These are phyloP conservation scores for Pseudogymnoascus sp. DNA, from an alignment of 2,329 filamentous ascomycete genomes.

Conservation along the genomic window DNA sequence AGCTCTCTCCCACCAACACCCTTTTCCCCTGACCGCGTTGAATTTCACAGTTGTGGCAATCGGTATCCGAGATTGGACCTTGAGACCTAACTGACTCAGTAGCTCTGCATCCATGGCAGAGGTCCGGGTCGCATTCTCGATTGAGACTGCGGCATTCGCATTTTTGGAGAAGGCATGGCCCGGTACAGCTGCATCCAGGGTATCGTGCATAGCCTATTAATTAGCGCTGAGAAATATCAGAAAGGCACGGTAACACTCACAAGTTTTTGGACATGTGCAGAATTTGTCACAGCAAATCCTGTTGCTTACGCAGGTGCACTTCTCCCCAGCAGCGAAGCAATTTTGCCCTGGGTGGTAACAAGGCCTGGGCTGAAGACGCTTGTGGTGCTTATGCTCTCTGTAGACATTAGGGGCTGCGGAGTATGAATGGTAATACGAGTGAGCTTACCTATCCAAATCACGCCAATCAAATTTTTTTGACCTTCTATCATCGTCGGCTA, in stretches of 20 bases:
- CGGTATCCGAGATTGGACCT: neutral
- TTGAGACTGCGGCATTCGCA: slow-evolving; percentile 68
- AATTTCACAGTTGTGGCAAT: slow-evolving; percentile 66
- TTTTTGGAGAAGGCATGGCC: slow-evolving; percentile 45
- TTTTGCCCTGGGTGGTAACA: neutral
- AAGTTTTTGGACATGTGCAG: neutral
- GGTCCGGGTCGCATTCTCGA: slow-evolving; percentile 72
- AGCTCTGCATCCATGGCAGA: slow-evolving; percentile 41
- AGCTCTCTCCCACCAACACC: slow-evolving; percentile 63
- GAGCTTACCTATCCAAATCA: neutral
- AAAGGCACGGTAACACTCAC: neutral
- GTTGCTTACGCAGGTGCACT: neutral
- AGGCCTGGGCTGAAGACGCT: neutral
- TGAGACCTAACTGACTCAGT: neutral
- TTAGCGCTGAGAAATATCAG: neutral
- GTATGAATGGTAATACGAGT: neutral
- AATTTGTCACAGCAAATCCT: neutral
- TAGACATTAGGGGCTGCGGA: neutral
- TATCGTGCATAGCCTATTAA: neutral
- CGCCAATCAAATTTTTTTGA: neutral
- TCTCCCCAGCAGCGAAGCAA: neutral
- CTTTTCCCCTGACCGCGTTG: slow-evolving; percentile 61
- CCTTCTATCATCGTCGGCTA: neutral
- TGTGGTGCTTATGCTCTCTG: neutral
- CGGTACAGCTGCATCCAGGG: neutral